Conservation (phyloP, 768 basidiomycete genomes). For the Russula lepida region DNA sequence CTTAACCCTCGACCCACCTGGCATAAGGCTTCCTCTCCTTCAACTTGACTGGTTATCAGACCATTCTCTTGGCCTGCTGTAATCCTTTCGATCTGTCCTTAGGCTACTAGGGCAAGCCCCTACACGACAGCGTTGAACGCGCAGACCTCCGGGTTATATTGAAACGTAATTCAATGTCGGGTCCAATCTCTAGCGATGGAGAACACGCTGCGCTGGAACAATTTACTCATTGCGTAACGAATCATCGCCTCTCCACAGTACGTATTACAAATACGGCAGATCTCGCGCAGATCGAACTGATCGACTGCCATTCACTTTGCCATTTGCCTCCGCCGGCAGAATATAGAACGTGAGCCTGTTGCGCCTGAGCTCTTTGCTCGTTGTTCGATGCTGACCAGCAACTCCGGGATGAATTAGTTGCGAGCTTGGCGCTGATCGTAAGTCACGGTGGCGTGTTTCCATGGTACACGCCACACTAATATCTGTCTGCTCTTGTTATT, state of each 20-base stretch:
- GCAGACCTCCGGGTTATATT: no score
- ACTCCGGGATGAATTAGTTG: neutral
- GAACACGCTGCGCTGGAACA: neutral
- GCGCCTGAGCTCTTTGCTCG: no score
- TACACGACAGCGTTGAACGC: neutral
- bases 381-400: neutral
- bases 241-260: neutral
- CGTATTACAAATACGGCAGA: neutral
- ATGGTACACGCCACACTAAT: neutral
- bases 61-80: no score
- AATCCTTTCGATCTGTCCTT: neutral
- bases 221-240: neutral
- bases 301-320: no score
- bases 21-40: no score
- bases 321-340: neutral
- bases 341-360: neutral
- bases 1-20: no score
- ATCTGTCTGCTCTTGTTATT: neutral
- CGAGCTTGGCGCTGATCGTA: slow-evolving; percentile 4
- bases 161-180: neutral
- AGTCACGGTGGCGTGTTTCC: neutral
- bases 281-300: neutral
- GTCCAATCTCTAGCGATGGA: neutral
- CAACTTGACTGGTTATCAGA: no score
- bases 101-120: neutral